Percentiles rank a stretch among this genome's conserved stretches.
Conservation (phyloP, 2,329 filamentous ascomycete genomes). For the Diaporthe velutina region DNA sequence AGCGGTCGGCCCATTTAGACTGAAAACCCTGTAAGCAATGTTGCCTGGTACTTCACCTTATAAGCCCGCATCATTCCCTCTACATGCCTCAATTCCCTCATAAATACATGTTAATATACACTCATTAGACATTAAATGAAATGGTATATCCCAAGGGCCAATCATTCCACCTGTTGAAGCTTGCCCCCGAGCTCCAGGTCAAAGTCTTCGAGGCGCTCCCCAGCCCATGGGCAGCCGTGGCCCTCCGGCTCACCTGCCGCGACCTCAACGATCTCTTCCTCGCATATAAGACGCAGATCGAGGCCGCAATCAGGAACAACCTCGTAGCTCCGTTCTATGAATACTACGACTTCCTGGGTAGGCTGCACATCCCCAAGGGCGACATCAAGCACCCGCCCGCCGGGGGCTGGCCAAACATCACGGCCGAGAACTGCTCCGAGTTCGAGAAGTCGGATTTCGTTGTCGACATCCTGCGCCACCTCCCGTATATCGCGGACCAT, state of each 20-base stretch:
- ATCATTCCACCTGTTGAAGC: neutral
- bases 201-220: neutral
- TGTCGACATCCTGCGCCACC: neutral
- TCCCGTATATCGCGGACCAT: neutral
- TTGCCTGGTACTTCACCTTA: neutral
- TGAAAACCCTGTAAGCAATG: neutral
- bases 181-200: neutral
- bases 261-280: neutral
- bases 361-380: no score
- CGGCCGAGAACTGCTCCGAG: neutral
- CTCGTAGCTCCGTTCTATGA: neutral
- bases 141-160: neutral
- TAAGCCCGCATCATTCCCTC: neutral
- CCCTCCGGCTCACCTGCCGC: neutral
- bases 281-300: neutral
- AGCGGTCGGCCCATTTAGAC: neutral
- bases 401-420: neutral
- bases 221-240: neutral
- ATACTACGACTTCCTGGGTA: neutral
- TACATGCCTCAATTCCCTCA: no score
- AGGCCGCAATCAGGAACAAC: neutral
- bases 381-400: neutral
- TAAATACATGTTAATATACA: neutral
- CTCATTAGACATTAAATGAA: accelerated
- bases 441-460: neutral